phyloP scores from a whole-genome alignment of 345 rosid genomes.

The Salix dunnii region DNA sequence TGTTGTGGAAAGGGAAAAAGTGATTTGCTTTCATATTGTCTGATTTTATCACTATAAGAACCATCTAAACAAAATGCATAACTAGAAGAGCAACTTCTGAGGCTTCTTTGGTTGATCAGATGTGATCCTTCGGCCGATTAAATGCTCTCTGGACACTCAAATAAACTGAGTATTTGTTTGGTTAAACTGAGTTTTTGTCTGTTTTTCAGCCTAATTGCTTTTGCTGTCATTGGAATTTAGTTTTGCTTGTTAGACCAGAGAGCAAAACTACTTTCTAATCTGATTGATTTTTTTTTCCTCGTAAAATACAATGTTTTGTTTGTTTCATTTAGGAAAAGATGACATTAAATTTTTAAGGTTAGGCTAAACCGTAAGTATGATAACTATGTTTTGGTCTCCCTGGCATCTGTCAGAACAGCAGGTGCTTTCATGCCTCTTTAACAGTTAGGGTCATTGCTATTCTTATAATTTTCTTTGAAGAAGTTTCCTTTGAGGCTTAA shows the following conservation, averaged over 20 bases:
- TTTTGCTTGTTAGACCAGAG: neutral
- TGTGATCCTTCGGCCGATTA: neutral
- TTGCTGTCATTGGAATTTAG: neutral
- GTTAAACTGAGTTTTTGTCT: neutral
- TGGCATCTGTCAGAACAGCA: neutral
- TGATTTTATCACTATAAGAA: neutral
- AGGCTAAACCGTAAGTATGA: neutral
- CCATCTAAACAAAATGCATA: neutral
- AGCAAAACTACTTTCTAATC: neutral
- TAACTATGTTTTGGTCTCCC: neutral
- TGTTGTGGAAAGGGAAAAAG: neutral
- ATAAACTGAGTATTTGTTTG: neutral
- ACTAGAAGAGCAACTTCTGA: neutral
- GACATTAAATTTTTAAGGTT: neutral
- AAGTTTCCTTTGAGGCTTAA: conserved; percentile 11
- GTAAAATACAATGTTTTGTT: neutral
- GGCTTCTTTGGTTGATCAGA: neutral
- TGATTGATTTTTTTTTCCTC: neutral
- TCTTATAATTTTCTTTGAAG: neutral
- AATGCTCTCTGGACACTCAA: neutral
- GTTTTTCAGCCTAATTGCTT: neutral
- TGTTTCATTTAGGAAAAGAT: neutral
- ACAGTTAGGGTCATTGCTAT: neutral
- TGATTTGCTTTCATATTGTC: neutral
- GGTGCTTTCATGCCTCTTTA: neutral